Evolutionary conservation across 441 rosid genomes (phyloP).

Genomic region (Erysimum pusillum): DNA sequence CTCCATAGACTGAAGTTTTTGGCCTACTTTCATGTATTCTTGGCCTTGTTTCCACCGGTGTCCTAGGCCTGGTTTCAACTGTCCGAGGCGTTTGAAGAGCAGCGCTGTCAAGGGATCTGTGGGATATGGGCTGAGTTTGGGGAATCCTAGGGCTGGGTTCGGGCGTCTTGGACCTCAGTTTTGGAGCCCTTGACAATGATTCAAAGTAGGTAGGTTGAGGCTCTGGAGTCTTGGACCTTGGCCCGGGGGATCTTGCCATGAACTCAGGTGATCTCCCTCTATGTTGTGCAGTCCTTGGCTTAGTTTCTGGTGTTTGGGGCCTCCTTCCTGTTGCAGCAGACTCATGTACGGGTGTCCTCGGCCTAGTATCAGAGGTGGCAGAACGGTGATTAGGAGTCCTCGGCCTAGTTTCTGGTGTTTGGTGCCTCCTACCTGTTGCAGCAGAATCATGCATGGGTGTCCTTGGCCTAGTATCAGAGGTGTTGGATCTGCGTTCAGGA

Average conservation of each 20-base stretch:
- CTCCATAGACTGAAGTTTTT: constrained; percentile 10
- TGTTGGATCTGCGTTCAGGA: background rate
- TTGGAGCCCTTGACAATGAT: constrained; percentile 31
- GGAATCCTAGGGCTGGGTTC: constrained; percentile 42
- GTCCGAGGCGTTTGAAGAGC: constrained; percentile 13
- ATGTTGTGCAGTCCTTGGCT: constrained; percentile 26
- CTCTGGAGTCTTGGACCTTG: constrained; percentile 48
- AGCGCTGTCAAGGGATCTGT: constrained; percentile 38
- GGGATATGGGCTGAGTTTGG: constrained; percentile 38
- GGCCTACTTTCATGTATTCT: constrained; percentile 31
- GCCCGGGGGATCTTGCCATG: constrained; percentile 33
- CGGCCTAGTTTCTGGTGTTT: constrained; percentile 41
- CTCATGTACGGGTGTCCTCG: constrained; percentile 36
- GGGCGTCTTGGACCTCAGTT: constrained; percentile 41
- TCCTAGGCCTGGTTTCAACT: constrained; percentile 34
- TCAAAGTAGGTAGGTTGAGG: constrained; percentile 43
- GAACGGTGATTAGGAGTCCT: constrained; percentile 12
- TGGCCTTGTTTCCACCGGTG: constrained; percentile 22
- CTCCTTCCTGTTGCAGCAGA: constrained; percentile 35
- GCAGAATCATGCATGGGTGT: constrained; percentile 39
- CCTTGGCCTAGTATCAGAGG: constrained; percentile 28
- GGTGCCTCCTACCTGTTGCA: constrained; percentile 29
- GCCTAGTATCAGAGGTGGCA: constrained; percentile 9
- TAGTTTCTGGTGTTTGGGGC: constrained; percentile 45
- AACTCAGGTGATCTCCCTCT: constrained; percentile 45